phyloP scores from a whole-genome alignment of 768 basidiomycete species.

The Fibroporia radiculosa region DNA sequence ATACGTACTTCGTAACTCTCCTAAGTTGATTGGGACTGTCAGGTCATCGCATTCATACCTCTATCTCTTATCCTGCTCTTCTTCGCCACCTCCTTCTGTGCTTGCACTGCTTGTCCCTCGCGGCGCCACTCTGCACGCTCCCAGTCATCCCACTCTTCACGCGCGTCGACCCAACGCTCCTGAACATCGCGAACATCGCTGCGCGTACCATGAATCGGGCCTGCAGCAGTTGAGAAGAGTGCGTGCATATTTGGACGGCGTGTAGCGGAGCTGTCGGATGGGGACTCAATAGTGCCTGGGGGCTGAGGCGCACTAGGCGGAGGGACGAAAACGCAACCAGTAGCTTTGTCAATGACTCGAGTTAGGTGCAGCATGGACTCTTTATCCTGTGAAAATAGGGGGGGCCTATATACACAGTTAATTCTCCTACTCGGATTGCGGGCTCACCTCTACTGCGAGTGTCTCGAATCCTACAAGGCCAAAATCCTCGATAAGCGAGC shows the following conservation, averaged over 20 bases:
- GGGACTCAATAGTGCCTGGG: conserved; percentile 23
- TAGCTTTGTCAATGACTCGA: conserved; percentile 80
- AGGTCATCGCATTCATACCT: background rate
- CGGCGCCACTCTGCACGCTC: conserved; percentile 72
- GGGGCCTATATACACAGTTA: background rate
- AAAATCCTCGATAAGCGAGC: conserved; percentile 91
- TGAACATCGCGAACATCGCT: conserved; percentile 72
- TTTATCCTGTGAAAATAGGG: conserved; percentile 61
- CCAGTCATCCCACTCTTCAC: conserved; percentile 74
- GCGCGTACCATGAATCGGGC: conserved; percentile 39
- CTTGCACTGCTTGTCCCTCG: conserved; percentile 55
- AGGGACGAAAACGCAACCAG: conserved; percentile 86
- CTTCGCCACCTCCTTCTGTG: conserved; percentile 34
- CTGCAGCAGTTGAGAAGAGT: conserved; percentile 61
- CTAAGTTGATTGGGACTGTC: too few species aligned
- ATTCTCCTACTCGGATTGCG: too few species aligned
- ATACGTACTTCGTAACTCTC: too few species aligned
- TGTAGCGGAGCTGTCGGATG: conserved; percentile 30
- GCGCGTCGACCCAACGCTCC: conserved; percentile 89
- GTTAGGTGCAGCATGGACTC: conserved; percentile 88
- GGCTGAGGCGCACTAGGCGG: conserved; percentile 26
- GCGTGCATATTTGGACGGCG: conserved; percentile 57
- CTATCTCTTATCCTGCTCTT: conserved; percentile 19
- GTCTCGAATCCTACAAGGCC: conserved; percentile 94
- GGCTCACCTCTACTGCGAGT: conserved; percentile 81